phyloP scores from a whole-genome alignment of 345 rosid species.

The Murraya paniculata region DNA sequence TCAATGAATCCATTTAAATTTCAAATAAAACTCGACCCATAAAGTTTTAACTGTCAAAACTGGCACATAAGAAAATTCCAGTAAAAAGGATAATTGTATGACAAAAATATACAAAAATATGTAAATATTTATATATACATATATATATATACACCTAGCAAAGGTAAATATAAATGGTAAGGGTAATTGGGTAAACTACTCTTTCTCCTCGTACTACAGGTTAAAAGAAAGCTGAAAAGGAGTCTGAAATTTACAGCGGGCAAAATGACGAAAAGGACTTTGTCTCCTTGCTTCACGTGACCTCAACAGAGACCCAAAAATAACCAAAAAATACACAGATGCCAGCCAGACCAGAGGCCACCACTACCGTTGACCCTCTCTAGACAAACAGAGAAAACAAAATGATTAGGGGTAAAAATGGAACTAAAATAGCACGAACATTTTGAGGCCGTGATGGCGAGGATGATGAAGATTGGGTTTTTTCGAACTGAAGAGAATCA shows the following conservation, averaged over 20 bases:
- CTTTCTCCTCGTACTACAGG: constrained; percentile 3
- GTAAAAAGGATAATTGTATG: background rate
- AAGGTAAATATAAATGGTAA: background rate
- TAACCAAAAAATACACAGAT: background rate
- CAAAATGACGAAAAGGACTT: constrained; percentile 20
- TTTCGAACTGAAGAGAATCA: constrained; percentile 84
- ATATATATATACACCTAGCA: background rate
- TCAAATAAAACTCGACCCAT: background rate
- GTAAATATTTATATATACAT: too few species aligned
- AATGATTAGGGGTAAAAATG: constrained; percentile 35
- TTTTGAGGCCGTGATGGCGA: constrained; percentile 4
- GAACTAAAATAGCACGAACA: constrained; percentile 16
- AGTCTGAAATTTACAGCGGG: constrained; percentile 34
- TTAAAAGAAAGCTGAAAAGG: constrained; percentile 10
- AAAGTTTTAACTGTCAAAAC: background rate
- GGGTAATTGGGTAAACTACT: background rate
- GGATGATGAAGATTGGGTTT: constrained; percentile 39
- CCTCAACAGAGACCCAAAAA: background rate
- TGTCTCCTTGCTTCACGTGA: constrained; percentile 52
- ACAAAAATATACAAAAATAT: background rate
- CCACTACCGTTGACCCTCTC: background rate
- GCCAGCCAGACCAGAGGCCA: background rate
- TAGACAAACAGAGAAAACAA: constrained; percentile 25
- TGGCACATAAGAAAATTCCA: background rate
- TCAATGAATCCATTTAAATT: background rate